Evolutionary conservation across 1,284 basidiomycete species (phyloP).

Genomic region (Ganoderma boninense): DNA sequence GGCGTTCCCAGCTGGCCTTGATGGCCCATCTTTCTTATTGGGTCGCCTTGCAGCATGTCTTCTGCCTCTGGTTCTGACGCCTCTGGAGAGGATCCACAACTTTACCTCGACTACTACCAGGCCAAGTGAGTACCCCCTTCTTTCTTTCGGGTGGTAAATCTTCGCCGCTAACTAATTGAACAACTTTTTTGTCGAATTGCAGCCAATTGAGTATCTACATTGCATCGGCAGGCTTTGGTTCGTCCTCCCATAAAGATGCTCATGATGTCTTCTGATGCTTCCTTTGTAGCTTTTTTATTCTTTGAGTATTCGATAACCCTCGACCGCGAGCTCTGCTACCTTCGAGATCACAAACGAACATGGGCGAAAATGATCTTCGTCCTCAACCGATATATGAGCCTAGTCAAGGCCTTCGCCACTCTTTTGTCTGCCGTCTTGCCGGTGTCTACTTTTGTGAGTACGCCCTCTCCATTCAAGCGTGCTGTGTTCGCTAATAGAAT

Average conservation of each 20-base stretch:
- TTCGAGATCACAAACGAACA: constrained; percentile 10
- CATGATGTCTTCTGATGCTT: not conserved
- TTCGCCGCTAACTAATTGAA: not conserved
- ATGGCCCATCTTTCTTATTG: constrained; percentile 9
- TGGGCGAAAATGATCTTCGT: constrained; percentile 16
- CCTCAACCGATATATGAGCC: constrained; percentile 19
- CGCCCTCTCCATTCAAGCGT: not conserved
- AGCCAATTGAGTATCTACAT: not conserved
- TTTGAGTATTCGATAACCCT: constrained; percentile 19
- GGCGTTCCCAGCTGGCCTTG: constrained; percentile 14
- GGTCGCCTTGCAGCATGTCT: constrained; percentile 16
- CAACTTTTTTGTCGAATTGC: not conserved
- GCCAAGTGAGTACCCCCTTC: not conserved
- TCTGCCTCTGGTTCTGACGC: constrained; percentile 6
- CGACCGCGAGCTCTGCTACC: constrained; percentile 13
- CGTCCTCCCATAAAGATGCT: not conserved
- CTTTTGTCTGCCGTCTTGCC: not conserved
- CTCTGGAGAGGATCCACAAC: not conserved
- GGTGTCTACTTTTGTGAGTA: constrained; percentile 5
- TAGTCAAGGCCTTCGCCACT: constrained; percentile 1
- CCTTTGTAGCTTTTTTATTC: not conserved
- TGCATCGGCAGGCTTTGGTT: not conserved
- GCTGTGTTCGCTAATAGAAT: not conserved
- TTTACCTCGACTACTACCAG: not conserved
- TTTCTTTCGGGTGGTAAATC: not conserved